Conservation (phyloP, 2,329 filamentous ascomycete genomes). For the Colletotrichum limetticola region DNA sequence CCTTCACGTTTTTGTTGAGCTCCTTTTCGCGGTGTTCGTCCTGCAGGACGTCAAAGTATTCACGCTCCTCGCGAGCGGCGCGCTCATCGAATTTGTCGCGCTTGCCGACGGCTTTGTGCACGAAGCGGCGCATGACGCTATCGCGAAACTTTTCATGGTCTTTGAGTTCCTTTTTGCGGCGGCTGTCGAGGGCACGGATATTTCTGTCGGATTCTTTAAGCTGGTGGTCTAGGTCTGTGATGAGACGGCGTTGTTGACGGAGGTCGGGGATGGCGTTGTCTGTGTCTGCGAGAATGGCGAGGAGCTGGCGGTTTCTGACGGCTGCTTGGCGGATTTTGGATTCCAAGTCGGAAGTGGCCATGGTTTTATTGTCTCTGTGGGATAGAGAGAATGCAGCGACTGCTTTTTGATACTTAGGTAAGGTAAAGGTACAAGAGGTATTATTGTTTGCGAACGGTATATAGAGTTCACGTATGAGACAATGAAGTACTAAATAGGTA, state of each 20-base stretch:
- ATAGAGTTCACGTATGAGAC: too few relatives aligned
- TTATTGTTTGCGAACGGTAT: not conserved
- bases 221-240: slow-evolving; percentile 56
- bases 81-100: slow-evolving; percentile 59
- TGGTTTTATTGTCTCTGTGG: not conserved
- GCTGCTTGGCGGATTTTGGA: slow-evolving; percentile 52
- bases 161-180: slow-evolving; percentile 58
- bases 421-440: not conserved
- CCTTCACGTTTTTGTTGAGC: slow-evolving; percentile 51
- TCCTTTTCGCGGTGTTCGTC: slow-evolving; percentile 57
- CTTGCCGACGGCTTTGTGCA: slow-evolving; percentile 61
- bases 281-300: slow-evolving; percentile 58
- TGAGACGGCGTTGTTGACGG: slow-evolving; percentile 55
- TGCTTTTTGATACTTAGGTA: not conserved
- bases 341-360: slow-evolving; percentile 40
- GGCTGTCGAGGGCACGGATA: slow-evolving; percentile 50
- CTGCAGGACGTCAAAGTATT: slow-evolving; percentile 65
- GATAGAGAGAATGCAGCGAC: not conserved
- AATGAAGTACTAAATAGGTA: too few relatives aligned
- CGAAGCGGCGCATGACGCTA: slow-evolving; percentile 61
- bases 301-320: slow-evolving; percentile 53
- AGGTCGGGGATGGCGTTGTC: slow-evolving; percentile 59
- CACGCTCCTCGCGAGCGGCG: slow-evolving; percentile 63
- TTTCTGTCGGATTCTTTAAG: slow-evolving; percentile 48
- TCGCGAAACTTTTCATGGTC: slow-evolving; percentile 65